A percentile compares a stretch with the other conserved stretches of the same genome.
phyloP scores from a whole-genome alignment of 108 stramenopile species.

The Pseudonitzschia delicatissima region DNA sequence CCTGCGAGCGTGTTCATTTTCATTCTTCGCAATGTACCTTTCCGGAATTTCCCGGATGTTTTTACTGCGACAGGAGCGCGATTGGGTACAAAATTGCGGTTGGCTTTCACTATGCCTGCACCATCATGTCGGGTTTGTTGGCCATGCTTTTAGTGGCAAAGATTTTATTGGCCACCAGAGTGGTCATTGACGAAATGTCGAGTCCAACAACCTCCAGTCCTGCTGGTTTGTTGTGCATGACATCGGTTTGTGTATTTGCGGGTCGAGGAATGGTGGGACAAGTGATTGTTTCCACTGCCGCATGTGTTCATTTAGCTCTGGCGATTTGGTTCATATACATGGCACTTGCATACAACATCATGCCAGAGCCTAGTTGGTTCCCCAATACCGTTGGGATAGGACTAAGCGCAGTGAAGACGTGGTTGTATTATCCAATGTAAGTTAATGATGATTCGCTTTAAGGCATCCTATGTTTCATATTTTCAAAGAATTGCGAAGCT shows the following conservation, averaged over 20 bases:
- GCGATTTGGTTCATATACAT: slow-evolving; percentile 80
- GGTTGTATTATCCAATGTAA: slow-evolving; percentile 11
- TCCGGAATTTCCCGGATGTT: slow-evolving; percentile 85
- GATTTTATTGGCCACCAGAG: slow-evolving; percentile 45
- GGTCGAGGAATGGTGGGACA: slow-evolving; percentile 62
- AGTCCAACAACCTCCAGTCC: slow-evolving; percentile 77
- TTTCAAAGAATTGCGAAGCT: not conserved
- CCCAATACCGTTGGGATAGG: slow-evolving; percentile 77
- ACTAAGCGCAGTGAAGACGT: slow-evolving; percentile 63
- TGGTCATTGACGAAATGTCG: slow-evolving; percentile 73
- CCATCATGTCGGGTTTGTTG: slow-evolving; percentile 43
- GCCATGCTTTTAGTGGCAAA: slow-evolving; percentile 52
- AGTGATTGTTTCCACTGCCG: slow-evolving; percentile 55
- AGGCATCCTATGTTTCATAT: too few species aligned
- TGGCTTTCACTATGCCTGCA: slow-evolving; percentile 59
- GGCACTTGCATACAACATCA: slow-evolving; percentile 70
- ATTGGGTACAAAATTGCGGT: slow-evolving; percentile 43
- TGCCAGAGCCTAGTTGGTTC: slow-evolving; percentile 79
- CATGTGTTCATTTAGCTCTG: slow-evolving; percentile 55
- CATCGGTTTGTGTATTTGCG: slow-evolving; percentile 64
- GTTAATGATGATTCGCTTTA: not conserved
- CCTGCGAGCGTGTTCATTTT: slow-evolving; percentile 76
- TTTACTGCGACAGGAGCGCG: slow-evolving; percentile 59
- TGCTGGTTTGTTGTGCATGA: slow-evolving; percentile 74
- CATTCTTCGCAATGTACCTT: slow-evolving; percentile 66